Base-by-base conservation (phyloP, 148 eudicot genomes). In the Oxyria digyna region DNA sequence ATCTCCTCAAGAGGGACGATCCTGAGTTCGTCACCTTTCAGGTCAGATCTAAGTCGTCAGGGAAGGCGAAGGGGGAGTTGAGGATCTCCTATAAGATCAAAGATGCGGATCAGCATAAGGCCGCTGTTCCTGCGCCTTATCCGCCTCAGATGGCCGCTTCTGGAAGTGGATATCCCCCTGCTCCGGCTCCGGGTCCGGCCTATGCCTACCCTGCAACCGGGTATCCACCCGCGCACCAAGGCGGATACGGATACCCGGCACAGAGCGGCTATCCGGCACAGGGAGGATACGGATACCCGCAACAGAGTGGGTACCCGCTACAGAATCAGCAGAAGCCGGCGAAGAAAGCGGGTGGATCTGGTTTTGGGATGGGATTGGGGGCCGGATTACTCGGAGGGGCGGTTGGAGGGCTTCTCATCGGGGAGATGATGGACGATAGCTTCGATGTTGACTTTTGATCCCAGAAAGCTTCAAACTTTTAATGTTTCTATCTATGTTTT, bases 391-490 rank as follows among this genome's bases (percentile, higher is more conserved):
- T 66, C 69, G 69, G 69, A 35, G 69, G 69, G 0, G 69, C 69
- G 1, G 29, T 66, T 3, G 69, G 69, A 18, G 69, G 69, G 1
- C 69, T 66, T 37, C n/a, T 66, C 1, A 18, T 66, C 0, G 69
- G 69, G 26, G 69, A 66, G 3, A 38, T 66, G 69, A 17, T 66
- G 2, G 69, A 66, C 1, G 69, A 66, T 24, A 66, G 69, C 69
- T 37, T 66, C 29, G 69, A 41, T 66, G 18, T 24, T 46, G 65
- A 59, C 65, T 59, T 59, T 27, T 59, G 65, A 57, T n/a, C n/a
- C n/a, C n/a, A n/a, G n/a, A n/a, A n/a, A n/a, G n/a, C n/a, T n/a
- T n/a, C n/a, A n/a, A n/a, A n/a, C n/a, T n/a, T n/a, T n/a, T n/a
- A n/a, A n/a, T n/a, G n/a, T n/a, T n/a, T n/a, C n/a, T n/a, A n/a